Percentiles rank a stretch among this genome's conserved stretches.
These are phyloP conservation scores for Stephania japonica DNA, from an alignment of 164 flowering plant species.

Conservation along the genomic window DNA sequence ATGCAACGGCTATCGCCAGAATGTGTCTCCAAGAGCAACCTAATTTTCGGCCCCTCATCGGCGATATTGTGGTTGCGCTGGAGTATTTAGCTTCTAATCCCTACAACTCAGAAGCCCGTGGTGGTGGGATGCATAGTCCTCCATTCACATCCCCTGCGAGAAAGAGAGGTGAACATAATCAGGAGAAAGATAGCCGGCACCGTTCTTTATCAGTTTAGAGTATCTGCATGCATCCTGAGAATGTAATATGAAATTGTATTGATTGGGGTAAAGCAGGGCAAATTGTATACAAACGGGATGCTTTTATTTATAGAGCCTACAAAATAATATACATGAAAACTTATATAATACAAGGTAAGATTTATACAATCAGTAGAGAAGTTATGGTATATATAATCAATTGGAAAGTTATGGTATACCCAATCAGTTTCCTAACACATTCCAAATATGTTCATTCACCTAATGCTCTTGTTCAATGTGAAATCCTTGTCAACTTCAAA, in stretches of 20 bases:
- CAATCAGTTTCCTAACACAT: too few relatives aligned
- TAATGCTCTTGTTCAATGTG: not conserved
- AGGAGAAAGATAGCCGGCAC: conserved; percentile 8
- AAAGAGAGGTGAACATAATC: not conserved
- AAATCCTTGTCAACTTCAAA: not conserved
- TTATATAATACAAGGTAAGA: too few relatives aligned
- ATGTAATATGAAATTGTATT: too few relatives aligned
- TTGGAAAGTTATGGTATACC: too few relatives aligned
- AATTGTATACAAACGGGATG: too few relatives aligned
- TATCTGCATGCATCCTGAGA: too few relatives aligned
- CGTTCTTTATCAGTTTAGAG: conserved; percentile 9
- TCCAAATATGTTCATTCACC: too few relatives aligned
- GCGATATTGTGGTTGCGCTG: conserved; percentile 75
- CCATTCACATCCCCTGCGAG: conserved; percentile 18
- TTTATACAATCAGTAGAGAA: too few relatives aligned
- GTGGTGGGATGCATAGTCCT: conserved; percentile 10
- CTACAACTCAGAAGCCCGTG: conserved; percentile 22
- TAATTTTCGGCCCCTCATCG: conserved; percentile 58
- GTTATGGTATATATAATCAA: too few relatives aligned
- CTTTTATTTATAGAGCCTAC: too few relatives aligned
- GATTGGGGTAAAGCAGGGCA: too few relatives aligned
- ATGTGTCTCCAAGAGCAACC: conserved; percentile 93
- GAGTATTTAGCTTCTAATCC: conserved; percentile 69
- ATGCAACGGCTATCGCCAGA: conserved; percentile 64
- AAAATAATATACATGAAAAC: too few relatives aligned